Conservation (phyloP, 1,139 yeast genomes). For the Scheffersomyces segobiensis region DNA sequence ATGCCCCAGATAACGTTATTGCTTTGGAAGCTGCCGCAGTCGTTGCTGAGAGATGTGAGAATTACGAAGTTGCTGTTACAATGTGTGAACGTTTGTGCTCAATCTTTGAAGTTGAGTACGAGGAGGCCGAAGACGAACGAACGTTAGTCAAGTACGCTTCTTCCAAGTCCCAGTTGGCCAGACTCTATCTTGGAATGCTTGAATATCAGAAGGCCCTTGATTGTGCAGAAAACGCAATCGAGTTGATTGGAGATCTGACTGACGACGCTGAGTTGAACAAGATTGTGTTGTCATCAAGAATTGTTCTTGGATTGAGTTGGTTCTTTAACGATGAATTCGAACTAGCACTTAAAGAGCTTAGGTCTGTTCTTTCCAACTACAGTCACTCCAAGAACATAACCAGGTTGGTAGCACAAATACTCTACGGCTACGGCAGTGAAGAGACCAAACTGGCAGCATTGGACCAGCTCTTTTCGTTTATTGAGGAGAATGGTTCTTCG, state of each 20-base stretch:
- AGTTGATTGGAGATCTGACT: conserved; percentile 38
- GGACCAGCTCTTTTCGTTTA: conserved; percentile 64
- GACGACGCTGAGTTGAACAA: conserved; percentile 12
- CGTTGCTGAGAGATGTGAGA: conserved; percentile 71
- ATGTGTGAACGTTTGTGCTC: conserved; percentile 48
- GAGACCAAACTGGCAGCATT: conserved; percentile 83
- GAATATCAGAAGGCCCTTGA: conserved; percentile 61
- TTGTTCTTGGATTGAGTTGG: conserved; percentile 68
- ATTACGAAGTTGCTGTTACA: conserved; percentile 53
- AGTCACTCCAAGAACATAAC: conserved; percentile 61
- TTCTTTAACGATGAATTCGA: conserved; percentile 66
- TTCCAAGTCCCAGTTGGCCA: conserved; percentile 68
- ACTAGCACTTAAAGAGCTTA: conserved; percentile 66
- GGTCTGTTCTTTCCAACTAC: conserved; percentile 49
- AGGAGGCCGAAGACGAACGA: conserved; percentile 50
- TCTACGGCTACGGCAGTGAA: conserved; percentile 69
- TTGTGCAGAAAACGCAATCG: conserved; percentile 57
- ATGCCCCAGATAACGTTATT: conserved; percentile 60
- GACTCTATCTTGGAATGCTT: conserved; percentile 63
- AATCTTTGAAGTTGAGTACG: conserved; percentile 60
- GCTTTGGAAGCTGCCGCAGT: conserved; percentile 62
- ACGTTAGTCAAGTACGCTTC: conserved; percentile 53
- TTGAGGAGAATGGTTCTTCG: conserved; percentile 65
- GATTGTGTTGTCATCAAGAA: conserved; percentile 55
- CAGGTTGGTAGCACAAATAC: conserved; percentile 71